A percentile compares a stretch with the other conserved stretches of the same genome.
phyloP scores from a whole-genome alignment of 441 rosid species.

The Rhodomyrtus psidioides region DNA sequence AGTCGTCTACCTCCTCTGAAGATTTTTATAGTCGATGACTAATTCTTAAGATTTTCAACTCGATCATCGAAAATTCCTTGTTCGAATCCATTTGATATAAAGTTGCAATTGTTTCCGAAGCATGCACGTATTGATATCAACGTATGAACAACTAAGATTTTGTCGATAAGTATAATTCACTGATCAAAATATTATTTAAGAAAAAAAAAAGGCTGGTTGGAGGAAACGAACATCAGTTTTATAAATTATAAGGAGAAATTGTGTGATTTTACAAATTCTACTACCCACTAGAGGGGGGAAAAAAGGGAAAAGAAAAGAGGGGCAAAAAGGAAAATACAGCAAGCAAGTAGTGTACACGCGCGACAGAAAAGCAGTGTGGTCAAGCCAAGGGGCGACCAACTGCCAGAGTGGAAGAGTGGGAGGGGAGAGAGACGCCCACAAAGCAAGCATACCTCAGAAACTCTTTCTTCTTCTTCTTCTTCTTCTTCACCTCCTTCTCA shows the following conservation, averaged over 20 bases:
- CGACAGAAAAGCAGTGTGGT: background rate
- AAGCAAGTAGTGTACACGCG: background rate
- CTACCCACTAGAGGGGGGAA: background rate
- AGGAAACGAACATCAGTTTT: background rate
- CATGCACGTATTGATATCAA: background rate
- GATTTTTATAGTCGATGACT: background rate
- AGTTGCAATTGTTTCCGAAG: too few relatives aligned
- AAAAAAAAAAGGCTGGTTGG: background rate
- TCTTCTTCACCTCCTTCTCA: background rate
- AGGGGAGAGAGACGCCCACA: background rate
- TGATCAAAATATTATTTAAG: background rate
- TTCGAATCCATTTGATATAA: too few relatives aligned
- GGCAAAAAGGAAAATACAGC: background rate
- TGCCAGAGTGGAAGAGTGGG: background rate
- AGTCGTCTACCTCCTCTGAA: background rate
- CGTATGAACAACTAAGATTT: background rate
- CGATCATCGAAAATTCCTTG: too few relatives aligned
- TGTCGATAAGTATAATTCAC: background rate
- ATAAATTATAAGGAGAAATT: background rate
- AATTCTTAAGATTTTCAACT: too few relatives aligned
- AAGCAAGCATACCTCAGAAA: background rate
- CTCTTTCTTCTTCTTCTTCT: background rate
- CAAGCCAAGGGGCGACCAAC: background rate
- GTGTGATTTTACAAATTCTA: background rate
- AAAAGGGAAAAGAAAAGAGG: accelerated